These are phyloP conservation scores for Lathyrus sativus DNA, from an alignment of 306 rosid genomes.

Conservation along the genomic window DNA sequence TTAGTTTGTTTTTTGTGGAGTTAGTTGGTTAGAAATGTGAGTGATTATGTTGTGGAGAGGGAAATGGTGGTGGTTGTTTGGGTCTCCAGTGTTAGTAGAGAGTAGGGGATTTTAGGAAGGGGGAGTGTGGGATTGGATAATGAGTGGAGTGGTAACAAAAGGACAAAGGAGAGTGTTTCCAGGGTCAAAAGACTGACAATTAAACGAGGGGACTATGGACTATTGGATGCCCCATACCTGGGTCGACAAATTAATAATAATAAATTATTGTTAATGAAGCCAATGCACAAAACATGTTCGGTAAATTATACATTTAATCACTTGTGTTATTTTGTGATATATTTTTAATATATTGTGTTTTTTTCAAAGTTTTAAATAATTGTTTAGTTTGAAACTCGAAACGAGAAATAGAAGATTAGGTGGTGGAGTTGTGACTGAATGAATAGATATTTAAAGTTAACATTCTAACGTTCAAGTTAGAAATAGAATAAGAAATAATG, in stretches of 20 bases:
- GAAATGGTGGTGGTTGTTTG: background rate
- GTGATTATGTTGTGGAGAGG: background rate
- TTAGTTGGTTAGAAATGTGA: background rate
- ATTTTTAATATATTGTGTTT: too few species aligned
- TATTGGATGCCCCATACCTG: conserved; percentile 8
- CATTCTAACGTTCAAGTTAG: too few species aligned
- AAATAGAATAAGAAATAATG: too few species aligned
- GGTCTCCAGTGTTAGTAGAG: background rate
- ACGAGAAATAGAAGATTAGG: too few species aligned
- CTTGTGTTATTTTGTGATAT: too few species aligned
- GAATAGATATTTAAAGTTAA: too few species aligned
- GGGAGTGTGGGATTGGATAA: background rate
- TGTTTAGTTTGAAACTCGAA: too few species aligned
- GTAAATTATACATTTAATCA: too few species aligned
- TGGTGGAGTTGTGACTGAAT: too few species aligned
- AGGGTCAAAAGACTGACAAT: conserved; percentile 3
- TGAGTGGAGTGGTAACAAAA: background rate
- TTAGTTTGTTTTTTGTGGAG: background rate
- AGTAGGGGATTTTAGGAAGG: background rate
- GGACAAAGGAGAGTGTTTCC: conserved; percentile 10
- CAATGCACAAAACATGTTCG: background rate
- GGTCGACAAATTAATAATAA: background rate
- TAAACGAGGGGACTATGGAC: background rate
- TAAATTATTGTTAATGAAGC: background rate
- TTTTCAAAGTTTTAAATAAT: too few species aligned